Evolutionary conservation across 2,329 filamentous ascomycete species (phyloP).

Genomic region (Neofusicoccum ribis): DNA sequence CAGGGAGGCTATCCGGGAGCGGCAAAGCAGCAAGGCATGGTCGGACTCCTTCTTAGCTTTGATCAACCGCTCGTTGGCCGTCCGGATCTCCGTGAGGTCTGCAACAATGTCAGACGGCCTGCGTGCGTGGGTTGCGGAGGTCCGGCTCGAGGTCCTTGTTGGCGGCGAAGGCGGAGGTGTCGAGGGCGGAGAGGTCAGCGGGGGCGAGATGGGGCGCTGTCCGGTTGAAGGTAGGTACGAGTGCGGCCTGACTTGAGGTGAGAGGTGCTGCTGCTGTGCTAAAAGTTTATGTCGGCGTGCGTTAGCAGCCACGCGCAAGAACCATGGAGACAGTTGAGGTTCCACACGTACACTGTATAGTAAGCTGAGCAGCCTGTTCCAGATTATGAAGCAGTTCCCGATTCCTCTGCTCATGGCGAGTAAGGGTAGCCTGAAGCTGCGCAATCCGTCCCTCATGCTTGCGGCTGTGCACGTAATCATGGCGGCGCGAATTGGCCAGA

Average conservation of each 20-base stretch:
- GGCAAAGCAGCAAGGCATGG: slow-evolving; percentile 36
- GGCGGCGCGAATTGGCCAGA: slow-evolving; percentile 34
- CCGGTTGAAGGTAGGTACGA: neutral
- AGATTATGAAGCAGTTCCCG: slow-evolving; percentile 38
- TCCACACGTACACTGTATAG: slow-evolving; percentile 35
- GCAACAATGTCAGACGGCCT: slow-evolving; percentile 2
- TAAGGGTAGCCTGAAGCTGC: slow-evolving; percentile 31
- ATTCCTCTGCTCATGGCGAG: slow-evolving; percentile 37
- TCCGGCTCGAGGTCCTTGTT: slow-evolving; percentile 12
- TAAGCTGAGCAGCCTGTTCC: slow-evolving; percentile 36
- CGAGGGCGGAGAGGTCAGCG: slow-evolving; percentile 9
- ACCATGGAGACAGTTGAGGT: slow-evolving; percentile 1
- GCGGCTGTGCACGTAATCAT: slow-evolving; percentile 32
- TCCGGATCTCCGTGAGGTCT: slow-evolving; percentile 31
- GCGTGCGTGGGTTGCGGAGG: neutral
- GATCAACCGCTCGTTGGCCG: slow-evolving; percentile 36
- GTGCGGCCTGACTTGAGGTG: neutral
- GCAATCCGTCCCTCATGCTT: slow-evolving; percentile 31
- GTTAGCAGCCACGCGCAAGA: slow-evolving; percentile 11
- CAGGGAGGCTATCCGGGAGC: slow-evolving; percentile 35
- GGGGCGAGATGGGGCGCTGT: slow-evolving; percentile 3
- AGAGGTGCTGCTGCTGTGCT: slow-evolving; percentile 11
- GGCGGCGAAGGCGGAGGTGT: slow-evolving; percentile 22
- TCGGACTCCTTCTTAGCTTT: slow-evolving; percentile 39
- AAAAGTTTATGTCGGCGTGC: slow-evolving; percentile 15